Percentiles rank a stretch among this genome's conserved stretches.
Evolutionary conservation across 2,329 filamentous ascomycete genomes (phyloP).

Genomic region (Phaeosphaeria sp.): DNA sequence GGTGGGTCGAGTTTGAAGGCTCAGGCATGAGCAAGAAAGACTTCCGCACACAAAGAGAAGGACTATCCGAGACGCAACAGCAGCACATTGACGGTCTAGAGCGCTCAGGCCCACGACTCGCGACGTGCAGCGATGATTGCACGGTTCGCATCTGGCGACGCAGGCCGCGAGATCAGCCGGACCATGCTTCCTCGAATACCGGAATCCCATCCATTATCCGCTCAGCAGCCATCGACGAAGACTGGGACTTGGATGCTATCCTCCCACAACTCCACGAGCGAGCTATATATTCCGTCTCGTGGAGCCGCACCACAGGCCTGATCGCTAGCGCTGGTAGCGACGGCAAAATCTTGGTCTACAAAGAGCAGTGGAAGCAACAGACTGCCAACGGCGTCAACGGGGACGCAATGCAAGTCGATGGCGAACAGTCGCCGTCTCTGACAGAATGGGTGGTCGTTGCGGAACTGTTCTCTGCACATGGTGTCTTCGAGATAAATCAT

Average conservation of each 20-base stretch:
- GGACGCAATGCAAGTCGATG: constrained; percentile 25
- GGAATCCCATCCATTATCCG: constrained; percentile 91
- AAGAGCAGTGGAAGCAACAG: constrained; percentile 20
- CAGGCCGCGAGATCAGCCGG: constrained; percentile 60
- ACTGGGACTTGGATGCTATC: constrained; percentile 79
- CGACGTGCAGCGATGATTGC: constrained; percentile 85
- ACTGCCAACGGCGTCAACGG: constrained; percentile 33
- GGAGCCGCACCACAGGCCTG: constrained; percentile 78
- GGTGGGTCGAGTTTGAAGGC: constrained; percentile 76
- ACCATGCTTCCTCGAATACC: constrained; percentile 55
- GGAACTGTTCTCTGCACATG: constrained; percentile 77
- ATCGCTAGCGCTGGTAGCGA: constrained; percentile 92
- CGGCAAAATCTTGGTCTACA: constrained; percentile 34
- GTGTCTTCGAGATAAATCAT: constrained; percentile 94
- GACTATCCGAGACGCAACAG: constrained; percentile 40
- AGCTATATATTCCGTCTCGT: constrained; percentile 82
- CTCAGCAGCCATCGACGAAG: constrained; percentile 72
- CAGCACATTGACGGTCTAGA: constrained; percentile 47
- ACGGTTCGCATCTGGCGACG: constrained; percentile 82
- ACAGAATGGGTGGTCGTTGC: constrained; percentile 76
- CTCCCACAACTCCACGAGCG: constrained; percentile 78
- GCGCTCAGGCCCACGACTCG: constrained; percentile 63
- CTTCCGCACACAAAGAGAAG: constrained; percentile 30
- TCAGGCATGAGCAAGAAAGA: constrained; percentile 42
- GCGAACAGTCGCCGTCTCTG: constrained; percentile 16